phyloP scores from a whole-genome alignment of 2,329 filamentous ascomycete genomes.

The Fusarium sp. region DNA sequence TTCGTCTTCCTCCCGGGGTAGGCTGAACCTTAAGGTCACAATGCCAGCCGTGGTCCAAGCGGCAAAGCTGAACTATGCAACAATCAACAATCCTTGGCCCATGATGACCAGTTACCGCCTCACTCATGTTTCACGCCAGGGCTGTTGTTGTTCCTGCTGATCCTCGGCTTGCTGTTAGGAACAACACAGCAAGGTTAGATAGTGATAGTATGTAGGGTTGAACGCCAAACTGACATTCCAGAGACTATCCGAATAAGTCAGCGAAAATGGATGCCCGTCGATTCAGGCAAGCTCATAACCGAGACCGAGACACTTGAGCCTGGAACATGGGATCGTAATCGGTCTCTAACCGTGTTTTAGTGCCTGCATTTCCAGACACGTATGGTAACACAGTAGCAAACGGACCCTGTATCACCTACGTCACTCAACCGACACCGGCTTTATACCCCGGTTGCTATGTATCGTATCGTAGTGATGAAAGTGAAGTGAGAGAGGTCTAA shows the following conservation, averaged over 20 bases:
- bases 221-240: background rate
- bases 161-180: background rate
- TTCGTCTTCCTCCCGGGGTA: no score
- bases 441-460: background rate
- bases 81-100: background rate
- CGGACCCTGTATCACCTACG: conserved; percentile 20
- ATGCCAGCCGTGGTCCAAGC: no score
- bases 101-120: conserved; percentile 8
- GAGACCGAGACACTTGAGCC: conserved; percentile 1
- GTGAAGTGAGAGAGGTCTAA: background rate
- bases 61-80: background rate
- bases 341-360: conserved; percentile 30
- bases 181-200: background rate
- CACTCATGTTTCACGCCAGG: conserved; percentile 19
- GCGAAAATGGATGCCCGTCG: background rate
- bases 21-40: no score
- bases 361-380: conserved; percentile 35
- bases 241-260: background rate
- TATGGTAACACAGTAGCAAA: conserved; percentile 4
- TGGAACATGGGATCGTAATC: conserved; percentile 15
- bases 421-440: conserved; percentile 17
- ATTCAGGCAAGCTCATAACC: background rate
- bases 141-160: background rate
- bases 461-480: background rate
- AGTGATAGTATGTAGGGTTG: background rate